These are phyloP conservation scores for Favolaschia claudopus DNA, from an alignment of 768 basidiomycete genomes.

Conservation along the genomic window DNA sequence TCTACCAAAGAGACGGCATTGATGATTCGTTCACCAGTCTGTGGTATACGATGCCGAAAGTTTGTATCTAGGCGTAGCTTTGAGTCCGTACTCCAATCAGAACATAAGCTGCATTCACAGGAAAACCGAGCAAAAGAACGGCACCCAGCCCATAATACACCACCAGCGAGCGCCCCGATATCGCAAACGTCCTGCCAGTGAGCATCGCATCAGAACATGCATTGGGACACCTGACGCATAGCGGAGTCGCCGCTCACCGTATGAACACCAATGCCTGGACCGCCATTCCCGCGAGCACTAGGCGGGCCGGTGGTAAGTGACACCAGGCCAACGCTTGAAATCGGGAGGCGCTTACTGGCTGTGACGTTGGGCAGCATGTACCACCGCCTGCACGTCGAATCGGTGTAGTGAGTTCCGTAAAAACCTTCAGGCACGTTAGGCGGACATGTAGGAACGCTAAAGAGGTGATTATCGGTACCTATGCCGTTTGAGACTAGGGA, in stretches of 20 bases:
- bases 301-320: background rate
- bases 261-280: slow-evolving; percentile 23
- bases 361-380: slow-evolving; percentile 28
- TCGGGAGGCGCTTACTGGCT: slow-evolving; percentile 14
- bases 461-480: background rate
- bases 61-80: slow-evolving; percentile 7
- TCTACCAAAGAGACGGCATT: background rate
- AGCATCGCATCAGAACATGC: background rate
- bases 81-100: background rate
- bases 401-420: slow-evolving; percentile 9
- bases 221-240: too few relatives aligned
- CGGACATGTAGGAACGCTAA: too few relatives aligned
- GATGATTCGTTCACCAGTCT: background rate
- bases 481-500: slow-evolving; percentile 16
- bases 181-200: slow-evolving; percentile 17
- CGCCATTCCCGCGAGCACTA: slow-evolving; percentile 29
- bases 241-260: slow-evolving; percentile 1
- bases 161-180: slow-evolving; percentile 15
- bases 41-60: slow-evolving; percentile 24
- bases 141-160: slow-evolving; percentile 15
- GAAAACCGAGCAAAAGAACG: slow-evolving; percentile 15
- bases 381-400: slow-evolving; percentile 14
- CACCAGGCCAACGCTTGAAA: background rate
- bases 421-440: slow-evolving; percentile 2
- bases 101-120: background rate